Evolutionary conservation across 2,329 filamentous ascomycete genomes (phyloP).

Genomic region (Clarireedia hainanense): DNA sequence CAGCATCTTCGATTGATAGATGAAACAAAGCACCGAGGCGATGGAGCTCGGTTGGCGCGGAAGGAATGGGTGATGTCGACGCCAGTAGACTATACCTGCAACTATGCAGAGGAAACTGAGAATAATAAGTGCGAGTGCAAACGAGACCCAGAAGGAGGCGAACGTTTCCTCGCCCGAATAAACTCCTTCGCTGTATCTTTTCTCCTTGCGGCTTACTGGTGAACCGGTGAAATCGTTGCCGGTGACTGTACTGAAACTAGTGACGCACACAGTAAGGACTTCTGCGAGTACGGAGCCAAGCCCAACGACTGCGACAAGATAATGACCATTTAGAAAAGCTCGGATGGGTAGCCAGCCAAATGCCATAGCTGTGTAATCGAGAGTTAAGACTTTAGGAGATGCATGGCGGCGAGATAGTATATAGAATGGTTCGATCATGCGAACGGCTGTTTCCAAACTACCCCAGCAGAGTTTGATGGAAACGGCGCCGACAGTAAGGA

Average conservation of each 20-base stretch:
- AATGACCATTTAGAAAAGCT: slow-evolving; percentile 56
- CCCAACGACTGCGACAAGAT: slow-evolving; percentile 59
- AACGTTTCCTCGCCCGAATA: slow-evolving; percentile 51
- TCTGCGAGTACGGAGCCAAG: slow-evolving; percentile 67
- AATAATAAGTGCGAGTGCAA: slow-evolving; percentile 53
- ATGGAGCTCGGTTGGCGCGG: slow-evolving; percentile 75
- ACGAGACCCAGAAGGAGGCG: slow-evolving; percentile 58
- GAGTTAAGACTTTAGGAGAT: slow-evolving; percentile 54
- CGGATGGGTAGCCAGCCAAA: slow-evolving; percentile 57
- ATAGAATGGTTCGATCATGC: slow-evolving; percentile 69
- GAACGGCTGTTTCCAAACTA: slow-evolving; percentile 59
- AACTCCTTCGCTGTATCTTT: background rate
- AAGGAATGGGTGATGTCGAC: slow-evolving; percentile 61
- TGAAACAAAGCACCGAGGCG: slow-evolving; percentile 65
- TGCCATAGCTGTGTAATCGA: slow-evolving; percentile 67
- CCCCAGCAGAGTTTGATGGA: slow-evolving; percentile 61
- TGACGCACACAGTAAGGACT: slow-evolving; percentile 61
- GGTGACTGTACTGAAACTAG: slow-evolving; percentile 56
- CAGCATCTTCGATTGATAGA: slow-evolving; percentile 75
- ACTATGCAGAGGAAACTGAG: slow-evolving; percentile 50
- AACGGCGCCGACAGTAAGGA: slow-evolving; percentile 58
- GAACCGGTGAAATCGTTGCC: slow-evolving; percentile 48
- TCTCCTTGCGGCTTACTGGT: too few species aligned
- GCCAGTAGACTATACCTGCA: slow-evolving; percentile 50
- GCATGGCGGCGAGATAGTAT: slow-evolving; percentile 60